Evolutionary conservation across 2,329 filamentous ascomycete genomes (phyloP).

Genomic region (Colletotrichum sp.): DNA sequence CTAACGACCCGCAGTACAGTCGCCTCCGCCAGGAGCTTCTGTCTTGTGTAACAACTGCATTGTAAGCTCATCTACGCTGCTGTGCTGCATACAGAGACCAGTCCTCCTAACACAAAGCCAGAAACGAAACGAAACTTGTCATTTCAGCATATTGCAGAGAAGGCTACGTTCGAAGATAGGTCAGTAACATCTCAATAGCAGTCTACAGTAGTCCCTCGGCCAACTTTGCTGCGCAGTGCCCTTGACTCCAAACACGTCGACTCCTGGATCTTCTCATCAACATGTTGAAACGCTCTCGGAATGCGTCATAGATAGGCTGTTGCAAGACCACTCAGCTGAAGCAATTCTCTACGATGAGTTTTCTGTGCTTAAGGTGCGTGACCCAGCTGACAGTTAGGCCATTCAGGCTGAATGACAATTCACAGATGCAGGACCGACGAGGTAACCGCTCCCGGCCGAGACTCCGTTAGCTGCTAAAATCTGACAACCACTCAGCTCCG

Average conservation of each 20-base stretch:
- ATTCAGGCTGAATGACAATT: rapidly evolving
- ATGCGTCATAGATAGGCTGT: neutral
- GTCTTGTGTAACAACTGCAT: neutral
- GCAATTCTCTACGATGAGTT: neutral
- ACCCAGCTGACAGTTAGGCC: neutral
- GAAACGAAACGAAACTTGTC: neutral
- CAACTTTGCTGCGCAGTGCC: neutral
- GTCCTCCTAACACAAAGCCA: neutral
- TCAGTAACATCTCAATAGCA: neutral
- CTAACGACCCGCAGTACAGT: neutral
- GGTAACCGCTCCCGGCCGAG: neutral
- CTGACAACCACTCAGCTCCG: neutral
- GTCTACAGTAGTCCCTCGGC: neutral
- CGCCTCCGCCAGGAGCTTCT: rapidly evolving
- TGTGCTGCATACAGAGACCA: neutral
- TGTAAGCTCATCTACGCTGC: neutral
- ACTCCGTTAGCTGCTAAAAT: neutral
- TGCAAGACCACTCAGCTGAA: neutral
- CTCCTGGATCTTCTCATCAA: neutral
- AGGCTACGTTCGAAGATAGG: neutral
- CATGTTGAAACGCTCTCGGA: neutral
- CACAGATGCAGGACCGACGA: neutral
- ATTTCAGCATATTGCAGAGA: neutral
- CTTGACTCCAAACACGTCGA: neutral
- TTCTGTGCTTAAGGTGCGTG: neutral